Base-by-base conservation (phyloP, 805 yeast genomes). In the Candida dendrica region DNA sequence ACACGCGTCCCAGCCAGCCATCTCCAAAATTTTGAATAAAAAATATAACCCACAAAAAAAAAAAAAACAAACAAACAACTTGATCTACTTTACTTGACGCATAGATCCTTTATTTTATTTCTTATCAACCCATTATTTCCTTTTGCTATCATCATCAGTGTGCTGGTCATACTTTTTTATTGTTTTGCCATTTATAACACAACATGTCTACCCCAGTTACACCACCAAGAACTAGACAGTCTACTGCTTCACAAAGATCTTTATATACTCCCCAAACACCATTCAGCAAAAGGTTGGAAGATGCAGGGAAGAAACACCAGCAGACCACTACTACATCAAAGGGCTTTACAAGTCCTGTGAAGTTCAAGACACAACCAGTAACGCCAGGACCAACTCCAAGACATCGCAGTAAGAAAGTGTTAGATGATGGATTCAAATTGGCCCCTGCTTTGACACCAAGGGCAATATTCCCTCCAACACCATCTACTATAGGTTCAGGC, bases 391-490 rank as follows among this genome's bases (percentile, higher is more conserved):
- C 45, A n/a, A 55, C 59, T 2, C 58, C 58, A 15, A 51, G 55
- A 26, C 54, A 48, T 27, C 42, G 48, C 9, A 36, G 35, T 14
- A 48, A 45, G 39, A 52, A 44, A 41, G 44, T 39, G 35, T 29
- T 44, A 8, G 47, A 47, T 3, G 49, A 45, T 34, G 47, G 51
- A 6, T 26, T 27, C n/a, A 27, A 27, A 4, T 48, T 11, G 27
- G 26, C 36, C 14, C 15, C 46, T 3, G 17, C 26, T 35, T 36
- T 38, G 13, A 40, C 47, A 1, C 44, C 51, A 19, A 52, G 58
- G 45, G 41, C 52, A 4, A 33, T 55, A 5, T 56, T 56, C 42
- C 61, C 60, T 14, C 59, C 60, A 17, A 56, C 61, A 4, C 61
- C 61, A 6, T 54, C 59, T 2, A 55, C 61, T 2, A 41, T 56